A percentile compares a stretch with the other conserved stretches of the same genome.
Conservation (phyloP, 768 basidiomycete species). For the Tulasnella sp. region DNA sequence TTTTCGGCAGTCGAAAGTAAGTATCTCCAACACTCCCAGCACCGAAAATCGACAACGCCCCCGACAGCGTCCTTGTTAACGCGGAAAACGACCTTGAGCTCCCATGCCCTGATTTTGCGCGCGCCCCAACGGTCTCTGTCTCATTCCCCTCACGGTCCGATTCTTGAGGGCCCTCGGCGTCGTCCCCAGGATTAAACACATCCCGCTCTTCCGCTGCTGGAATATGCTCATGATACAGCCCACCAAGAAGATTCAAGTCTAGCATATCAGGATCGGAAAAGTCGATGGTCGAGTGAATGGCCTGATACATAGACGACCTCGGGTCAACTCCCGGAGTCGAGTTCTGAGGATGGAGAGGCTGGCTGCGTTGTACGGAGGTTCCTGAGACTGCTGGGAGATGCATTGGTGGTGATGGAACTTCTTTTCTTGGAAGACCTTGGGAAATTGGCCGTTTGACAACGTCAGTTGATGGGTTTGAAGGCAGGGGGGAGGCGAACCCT, state of each 20-base stretch:
- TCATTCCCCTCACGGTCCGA: not conserved
- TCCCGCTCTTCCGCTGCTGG: not conserved
- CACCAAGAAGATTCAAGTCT: too few relatives aligned
- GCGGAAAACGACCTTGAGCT: not conserved
- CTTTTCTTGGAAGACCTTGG: not conserved
- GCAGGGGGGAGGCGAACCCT: not conserved
- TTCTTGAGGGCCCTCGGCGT: not conserved
- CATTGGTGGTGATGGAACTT: not conserved
- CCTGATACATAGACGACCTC: slow-evolving; percentile 12
- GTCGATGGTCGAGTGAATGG: slow-evolving; percentile 18
- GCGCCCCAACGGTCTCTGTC: not conserved
- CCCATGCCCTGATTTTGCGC: not conserved
- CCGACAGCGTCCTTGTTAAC: not conserved
- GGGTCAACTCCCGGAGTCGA: slow-evolving; percentile 17
- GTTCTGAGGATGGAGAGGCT: not conserved
- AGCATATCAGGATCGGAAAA: slow-evolving; percentile 3
- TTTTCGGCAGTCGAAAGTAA: not conserved
- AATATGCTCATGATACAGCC: not conserved
- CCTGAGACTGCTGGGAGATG: not conserved
- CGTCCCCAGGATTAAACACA: not conserved
- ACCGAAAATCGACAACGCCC: not conserved
- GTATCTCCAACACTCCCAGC: not conserved
- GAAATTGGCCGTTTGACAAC: not conserved
- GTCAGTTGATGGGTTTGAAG: not conserved
- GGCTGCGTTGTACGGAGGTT: not conserved